phyloP scores from a whole-genome alignment of 768 basidiomycete genomes.

The Pleurotus sapidus region DNA sequence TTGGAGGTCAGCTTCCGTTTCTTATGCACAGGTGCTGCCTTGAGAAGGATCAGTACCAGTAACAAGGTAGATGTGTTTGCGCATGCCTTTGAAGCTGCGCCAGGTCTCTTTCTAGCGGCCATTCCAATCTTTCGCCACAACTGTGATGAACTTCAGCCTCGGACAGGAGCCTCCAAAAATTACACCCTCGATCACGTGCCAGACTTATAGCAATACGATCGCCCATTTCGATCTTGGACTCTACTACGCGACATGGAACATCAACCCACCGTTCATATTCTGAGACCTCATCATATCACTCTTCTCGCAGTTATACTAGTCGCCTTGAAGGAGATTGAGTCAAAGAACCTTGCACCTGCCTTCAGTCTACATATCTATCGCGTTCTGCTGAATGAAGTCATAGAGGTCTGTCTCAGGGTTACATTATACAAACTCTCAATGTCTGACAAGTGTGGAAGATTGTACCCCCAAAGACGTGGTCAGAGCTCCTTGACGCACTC shows the following conservation, averaged over 20 bases:
- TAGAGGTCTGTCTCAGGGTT: slow-evolving; percentile 49
- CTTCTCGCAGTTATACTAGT: slow-evolving; percentile 63
- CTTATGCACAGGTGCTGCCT: slow-evolving; percentile 42
- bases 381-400: slow-evolving; percentile 64
- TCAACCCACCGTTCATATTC: slow-evolving; percentile 59
- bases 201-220: not conserved
- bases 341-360: slow-evolving; percentile 48
- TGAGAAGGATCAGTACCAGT: slow-evolving; percentile 12
- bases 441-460: slow-evolving; percentile 43
- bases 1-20: slow-evolving; percentile 48
- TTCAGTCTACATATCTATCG: slow-evolving; percentile 67
- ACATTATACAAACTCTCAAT: not conserved
- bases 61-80: not conserved
- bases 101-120: slow-evolving; percentile 30
- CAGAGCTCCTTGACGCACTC: slow-evolving; percentile 44
- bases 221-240: not conserved
- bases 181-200: not conserved
- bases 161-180: not conserved
- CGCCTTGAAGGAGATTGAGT: slow-evolving; percentile 56
- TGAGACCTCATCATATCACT: slow-evolving; percentile 76
- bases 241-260: slow-evolving; percentile 26
- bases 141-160: slow-evolving; percentile 2
- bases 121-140: slow-evolving; percentile 21
- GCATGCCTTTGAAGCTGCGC: slow-evolving; percentile 24
- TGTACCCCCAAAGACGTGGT: slow-evolving; percentile 55